Base-by-base conservation (phyloP, 768 basidiomycete genomes). In the Lepiota venenata region DNA sequence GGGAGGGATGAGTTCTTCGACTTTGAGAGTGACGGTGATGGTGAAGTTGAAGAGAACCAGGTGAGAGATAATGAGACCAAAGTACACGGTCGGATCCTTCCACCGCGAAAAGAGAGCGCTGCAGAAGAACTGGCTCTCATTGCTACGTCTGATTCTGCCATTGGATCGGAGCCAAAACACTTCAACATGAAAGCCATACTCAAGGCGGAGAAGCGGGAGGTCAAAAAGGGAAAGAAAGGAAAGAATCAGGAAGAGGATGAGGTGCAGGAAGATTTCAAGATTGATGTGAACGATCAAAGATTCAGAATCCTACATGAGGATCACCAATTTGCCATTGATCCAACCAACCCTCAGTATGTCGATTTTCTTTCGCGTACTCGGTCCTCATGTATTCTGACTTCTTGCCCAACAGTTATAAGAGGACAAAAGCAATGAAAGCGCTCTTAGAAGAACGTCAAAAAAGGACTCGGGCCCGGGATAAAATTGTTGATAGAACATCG, bases 321-420 rank as follows among this genome's bases (percentile, higher is more conserved):
- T 63, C 85, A 91, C 62, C 81, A 86, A 29, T 98, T 91, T 60
- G 95, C 96, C 0, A 94, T 99, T 60, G 97, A 99, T 69, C 96
- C 97, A 16, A 90, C 83, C 50, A 91, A 98, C 71, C 93, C 96
- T 66, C 91, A 86, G 96, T 97, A 64, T 59, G 93, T 78, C 10
- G 47, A 12, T 9, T 27, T 42, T 58, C 37, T 32, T 47, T 37
- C 29, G 20, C 11, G n/a, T 52, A 11, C 9, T 16, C 16, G 29
- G 2, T 53, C 35, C 12, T 32, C 32, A 9, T 32, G 22, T 49
- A 55, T 53, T 54, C 50, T 59, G 18, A 58, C 25, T 36, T 55
- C 49, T 44, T 55, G n/a, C n/a, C n/a, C 16, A 51, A 16, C 62
- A 98, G 94, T 52, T 98, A 89, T 76, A 93, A 88, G 68, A 93